Conservation (phyloP, 345 rosid genomes). For the Aegle marmelos region DNA sequence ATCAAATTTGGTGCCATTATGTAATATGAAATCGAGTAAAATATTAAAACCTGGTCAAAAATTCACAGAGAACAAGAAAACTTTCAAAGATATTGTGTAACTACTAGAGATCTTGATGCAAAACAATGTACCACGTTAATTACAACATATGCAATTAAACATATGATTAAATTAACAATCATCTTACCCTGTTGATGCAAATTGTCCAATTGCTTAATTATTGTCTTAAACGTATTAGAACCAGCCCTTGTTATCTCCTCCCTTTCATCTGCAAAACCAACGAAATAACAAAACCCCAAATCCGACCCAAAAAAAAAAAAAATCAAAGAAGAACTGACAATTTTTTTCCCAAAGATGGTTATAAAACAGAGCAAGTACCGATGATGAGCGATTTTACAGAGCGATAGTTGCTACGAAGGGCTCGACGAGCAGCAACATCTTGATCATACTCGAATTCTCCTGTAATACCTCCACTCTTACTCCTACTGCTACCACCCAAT, state of each 20-base stretch:
- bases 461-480: not conserved
- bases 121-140: not conserved
- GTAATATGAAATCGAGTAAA: not conserved
- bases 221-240: constrained; percentile 26
- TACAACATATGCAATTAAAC: not conserved
- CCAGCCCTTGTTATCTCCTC: constrained; percentile 30
- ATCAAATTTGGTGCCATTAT: not conserved
- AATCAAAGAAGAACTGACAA: not conserved
- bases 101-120: not conserved
- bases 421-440: constrained; percentile 1
- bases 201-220: constrained; percentile 32
- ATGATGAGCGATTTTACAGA: constrained; percentile 29
- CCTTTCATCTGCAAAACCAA: constrained; percentile 27
- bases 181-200: constrained; percentile 35
- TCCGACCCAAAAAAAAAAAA: not conserved
- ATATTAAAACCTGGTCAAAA: not conserved
- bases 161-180: not conserved
- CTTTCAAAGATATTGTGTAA: not conserved
- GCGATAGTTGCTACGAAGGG: constrained; percentile 33
- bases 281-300: not conserved
- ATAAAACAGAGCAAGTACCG: constrained; percentile 15
- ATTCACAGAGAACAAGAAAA: not conserved
- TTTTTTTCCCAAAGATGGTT: no score
- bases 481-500: not conserved
- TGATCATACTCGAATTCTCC: not conserved